phyloP scores from a whole-genome alignment of 2,329 filamentous ascomycete genomes.

The Fusarium heterosporum region DNA sequence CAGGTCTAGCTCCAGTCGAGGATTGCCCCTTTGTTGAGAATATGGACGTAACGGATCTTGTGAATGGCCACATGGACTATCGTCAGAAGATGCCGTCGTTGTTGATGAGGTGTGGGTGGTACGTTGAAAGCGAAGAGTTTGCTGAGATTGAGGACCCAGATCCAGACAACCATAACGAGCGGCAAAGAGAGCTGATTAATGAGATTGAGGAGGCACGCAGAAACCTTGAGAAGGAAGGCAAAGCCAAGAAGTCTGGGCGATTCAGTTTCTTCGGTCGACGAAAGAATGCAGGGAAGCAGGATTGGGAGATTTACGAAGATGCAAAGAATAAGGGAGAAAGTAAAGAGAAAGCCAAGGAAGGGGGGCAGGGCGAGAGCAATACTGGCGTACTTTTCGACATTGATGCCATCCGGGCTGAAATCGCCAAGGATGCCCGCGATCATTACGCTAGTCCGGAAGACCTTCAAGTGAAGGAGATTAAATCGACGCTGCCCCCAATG shows the following conservation, averaged over 20 bases:
- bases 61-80: conserved; percentile 97
- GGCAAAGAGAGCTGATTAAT: conserved; percentile 92
- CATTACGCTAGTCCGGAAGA: conserved; percentile 58
- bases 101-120: conserved; percentile 88
- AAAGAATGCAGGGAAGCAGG: conserved; percentile 83
- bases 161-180: conserved; percentile 87
- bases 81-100: conserved; percentile 90
- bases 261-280: conserved; percentile 87
- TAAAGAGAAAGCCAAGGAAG: conserved; percentile 50
- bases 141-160: conserved; percentile 97
- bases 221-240: conserved; percentile 83
- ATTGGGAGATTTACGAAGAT: conserved; percentile 95
- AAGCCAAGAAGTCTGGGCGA: conserved; percentile 67
- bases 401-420: conserved; percentile 88
- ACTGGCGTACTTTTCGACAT: conserved; percentile 88
- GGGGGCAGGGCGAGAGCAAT: conserved; percentile 59
- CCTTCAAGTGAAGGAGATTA: conserved; percentile 79
- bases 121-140: conserved; percentile 93
- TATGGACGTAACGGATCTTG: conserved; percentile 84
- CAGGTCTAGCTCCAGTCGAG: conserved; percentile 82
- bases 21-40: conserved; percentile 87
- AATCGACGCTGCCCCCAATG: conserved; percentile 91
- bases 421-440: conserved; percentile 76
- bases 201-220: conserved; percentile 96
- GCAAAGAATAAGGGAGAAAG: conserved; percentile 55